Conservation (phyloP, 202 grass and related monocot genomes). For the Musa balbisiana region DNA sequence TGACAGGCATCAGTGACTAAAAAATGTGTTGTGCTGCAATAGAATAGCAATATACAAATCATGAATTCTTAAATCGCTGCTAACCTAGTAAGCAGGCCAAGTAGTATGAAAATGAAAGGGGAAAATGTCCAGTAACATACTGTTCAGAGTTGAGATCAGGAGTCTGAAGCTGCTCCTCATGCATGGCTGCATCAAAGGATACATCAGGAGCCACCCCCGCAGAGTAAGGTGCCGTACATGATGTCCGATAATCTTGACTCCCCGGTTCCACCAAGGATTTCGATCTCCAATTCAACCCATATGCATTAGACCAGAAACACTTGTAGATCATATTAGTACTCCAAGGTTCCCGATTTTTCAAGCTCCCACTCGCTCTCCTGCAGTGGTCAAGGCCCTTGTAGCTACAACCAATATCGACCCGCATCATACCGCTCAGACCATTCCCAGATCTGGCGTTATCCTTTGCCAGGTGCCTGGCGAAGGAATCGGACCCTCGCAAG, state of each 20-base stretch:
- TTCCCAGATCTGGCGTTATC: slow-evolving; percentile 24
- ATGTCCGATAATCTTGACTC: not conserved
- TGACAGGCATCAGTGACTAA: too few species aligned
- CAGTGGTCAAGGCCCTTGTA: slow-evolving; percentile 52
- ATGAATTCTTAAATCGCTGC: not conserved
- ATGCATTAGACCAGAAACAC: slow-evolving; percentile 47
- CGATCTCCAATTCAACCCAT: slow-evolving; percentile 33
- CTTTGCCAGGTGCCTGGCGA: not conserved
- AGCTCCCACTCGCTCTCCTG: slow-evolving; percentile 44
- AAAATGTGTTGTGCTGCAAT: not conserved
- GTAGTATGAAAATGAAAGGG: not conserved
- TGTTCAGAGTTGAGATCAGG: slow-evolving; percentile 11
- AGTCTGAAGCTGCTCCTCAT: slow-evolving; percentile 24
- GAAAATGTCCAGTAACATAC: not conserved
- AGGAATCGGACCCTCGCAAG: not conserved
- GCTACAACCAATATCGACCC: slow-evolving; percentile 39
- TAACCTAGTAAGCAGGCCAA: too few species aligned
- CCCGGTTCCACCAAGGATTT: slow-evolving; percentile 7
- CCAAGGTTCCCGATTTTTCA: slow-evolving; percentile 49
- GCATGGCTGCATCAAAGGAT: slow-evolving; percentile 1
- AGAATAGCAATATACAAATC: not conserved
- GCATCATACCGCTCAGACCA: not conserved
- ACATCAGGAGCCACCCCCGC: slow-evolving; percentile 13
- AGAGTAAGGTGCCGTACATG: slow-evolving; percentile 16
- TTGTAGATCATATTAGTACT: slow-evolving; percentile 29